Base-by-base conservation (phyloP, 495 filamentous ascomycete species). In the Parachaetomium inaequale region DNA sequence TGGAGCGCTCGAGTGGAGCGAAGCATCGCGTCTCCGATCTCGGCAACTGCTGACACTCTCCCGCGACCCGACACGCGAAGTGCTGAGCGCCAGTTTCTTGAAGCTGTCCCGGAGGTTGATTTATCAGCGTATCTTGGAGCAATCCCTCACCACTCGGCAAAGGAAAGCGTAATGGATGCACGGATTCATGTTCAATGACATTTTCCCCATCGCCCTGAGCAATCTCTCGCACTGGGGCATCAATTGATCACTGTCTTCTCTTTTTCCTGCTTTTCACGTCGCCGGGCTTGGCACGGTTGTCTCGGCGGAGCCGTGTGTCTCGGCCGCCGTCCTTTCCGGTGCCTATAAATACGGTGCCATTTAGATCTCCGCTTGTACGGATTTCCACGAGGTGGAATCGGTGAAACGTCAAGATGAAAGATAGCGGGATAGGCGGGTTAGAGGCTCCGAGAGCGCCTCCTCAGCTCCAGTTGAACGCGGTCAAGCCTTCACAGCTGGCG, bases 331-430 rank as follows among this genome's bases (percentile, higher is more conserved):
- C 19, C 29, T 23, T 28, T 12, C n/a, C n/a, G 19, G 19, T 17
- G 8, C 4, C 29, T 11, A 36, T 53, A 53, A 36, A 53, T 34
- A 34, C 50, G 19, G 29, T 17, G n/a, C 50, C 8, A 34, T 23
- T 8, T 7, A 21, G 49, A 32, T n/a, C 8, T 14, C 31, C 31
- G 29, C 29, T 32, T 6, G n/a, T 36, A 23, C 11, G 23, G 15
- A 36, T 7, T 3, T 36, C 31, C 14, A 12, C n/a, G 12, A 42
- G 32, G 14, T 15, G 4, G 23, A 51, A 23, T 26, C 7, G 12
- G 31, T 51, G 34, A 47, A 14, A 56, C 15, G 8, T 54, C 55
- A 32, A 45, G 42, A 67, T 67, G 58, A 64, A 55, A 42, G 54
- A 59, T 32, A 52, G 54, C 34, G 54, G 40, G 19, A 17, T 62